Evolutionary conservation across 2,329 filamentous ascomycete species (phyloP).

Genomic region (Botrytis medusae): DNA sequence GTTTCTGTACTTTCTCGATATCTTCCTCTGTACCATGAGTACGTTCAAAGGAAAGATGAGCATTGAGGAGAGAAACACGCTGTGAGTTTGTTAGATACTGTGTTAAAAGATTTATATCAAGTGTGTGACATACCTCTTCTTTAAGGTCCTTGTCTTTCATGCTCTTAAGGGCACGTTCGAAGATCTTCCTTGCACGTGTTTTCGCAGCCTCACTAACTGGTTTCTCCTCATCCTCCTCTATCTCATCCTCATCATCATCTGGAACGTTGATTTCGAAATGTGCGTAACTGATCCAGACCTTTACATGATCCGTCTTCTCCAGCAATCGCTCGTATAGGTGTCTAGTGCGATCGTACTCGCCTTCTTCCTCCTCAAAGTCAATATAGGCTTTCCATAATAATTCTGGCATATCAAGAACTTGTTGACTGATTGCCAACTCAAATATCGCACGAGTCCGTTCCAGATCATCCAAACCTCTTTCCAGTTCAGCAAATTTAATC

Average conservation of each 20-base stretch:
- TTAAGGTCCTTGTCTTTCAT: slow-evolving; percentile 91
- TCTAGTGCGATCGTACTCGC: slow-evolving; percentile 81
- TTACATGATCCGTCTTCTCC: slow-evolving; percentile 95
- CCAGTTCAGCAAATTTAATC: slow-evolving; percentile 94
- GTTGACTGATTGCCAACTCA: slow-evolving; percentile 82
- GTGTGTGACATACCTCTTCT: slow-evolving; percentile 62
- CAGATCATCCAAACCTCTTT: slow-evolving; percentile 85
- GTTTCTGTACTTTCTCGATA: slow-evolving; percentile 78
- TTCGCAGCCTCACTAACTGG: slow-evolving; percentile 82
- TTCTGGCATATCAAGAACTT: slow-evolving; percentile 92
- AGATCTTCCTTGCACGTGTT: slow-evolving; percentile 75
- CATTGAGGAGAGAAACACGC: slow-evolving; percentile 85
- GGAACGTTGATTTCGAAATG: slow-evolving; percentile 96
- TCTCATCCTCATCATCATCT: slow-evolving; percentile 65
- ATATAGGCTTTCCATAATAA: slow-evolving; percentile 98
- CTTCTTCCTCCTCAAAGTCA: slow-evolving; percentile 96
- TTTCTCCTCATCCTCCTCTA: slow-evolving; percentile 55
- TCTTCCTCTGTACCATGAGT: slow-evolving; percentile 76
- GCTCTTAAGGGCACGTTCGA: slow-evolving; percentile 78
- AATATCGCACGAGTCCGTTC: slow-evolving; percentile 88
- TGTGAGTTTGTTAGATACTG: slow-evolving; percentile 42
- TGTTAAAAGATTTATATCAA: not conserved
- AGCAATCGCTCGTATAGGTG: slow-evolving; percentile 86
- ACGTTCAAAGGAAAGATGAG: slow-evolving; percentile 89
- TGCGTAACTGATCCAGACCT: slow-evolving; percentile 99